Base-by-base conservation (phyloP, 2,329 filamentous ascomycete species). In the Xylariaceae sp. region DNA sequence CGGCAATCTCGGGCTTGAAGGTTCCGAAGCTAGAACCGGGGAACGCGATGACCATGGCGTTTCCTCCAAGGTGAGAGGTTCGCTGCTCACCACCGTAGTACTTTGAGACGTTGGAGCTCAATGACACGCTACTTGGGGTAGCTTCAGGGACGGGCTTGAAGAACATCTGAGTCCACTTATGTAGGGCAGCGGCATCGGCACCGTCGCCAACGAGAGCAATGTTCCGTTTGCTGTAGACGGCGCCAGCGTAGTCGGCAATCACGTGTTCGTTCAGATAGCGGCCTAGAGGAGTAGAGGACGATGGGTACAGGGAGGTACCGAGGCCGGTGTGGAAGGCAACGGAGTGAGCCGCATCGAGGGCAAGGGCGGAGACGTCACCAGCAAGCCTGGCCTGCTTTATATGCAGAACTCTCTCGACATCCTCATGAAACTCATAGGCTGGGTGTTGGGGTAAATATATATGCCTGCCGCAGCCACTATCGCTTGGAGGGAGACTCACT, bases 41-140 rank as follows among this genome's bases (percentile, higher is more conserved):
- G 87, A 99, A 97, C 60, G 85, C 94, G 69, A 99, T 84, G 64
- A 96, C 88, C 65, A 96, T 72, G 43, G 91, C 81, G 76, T 95
- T 96, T 64, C 89, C 87, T 62, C 79, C 78, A 57, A 78, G 79
- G 73, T 90, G 88, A 61, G 88, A 80, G 64, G 88, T 88, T 65
- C 94, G 89, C 78, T 95, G 89, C 80, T 99, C 91, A 70, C 94
- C 95, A 72, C 94, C 94, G 69, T 84, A 88, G 84, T 97, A 99
- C 75, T 91, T 94, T 71, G 84, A 82, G 61, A 87, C 78, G 63
- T 83, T 74, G 59, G 77, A 76, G 70, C 83, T 80, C 60, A 87
- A 74, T 41, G 75, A 66, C 63, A 80, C 73, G 66, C 78, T 75
- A 68, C 76, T 73, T 64, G 74, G 72, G 59, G 80, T 70, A 60